A percentile compares a stretch with the other conserved stretches of the same genome.
These are phyloP conservation scores for Colletotrichum trifolii DNA, from an alignment of 2,329 filamentous ascomycete species.

Conservation along the genomic window DNA sequence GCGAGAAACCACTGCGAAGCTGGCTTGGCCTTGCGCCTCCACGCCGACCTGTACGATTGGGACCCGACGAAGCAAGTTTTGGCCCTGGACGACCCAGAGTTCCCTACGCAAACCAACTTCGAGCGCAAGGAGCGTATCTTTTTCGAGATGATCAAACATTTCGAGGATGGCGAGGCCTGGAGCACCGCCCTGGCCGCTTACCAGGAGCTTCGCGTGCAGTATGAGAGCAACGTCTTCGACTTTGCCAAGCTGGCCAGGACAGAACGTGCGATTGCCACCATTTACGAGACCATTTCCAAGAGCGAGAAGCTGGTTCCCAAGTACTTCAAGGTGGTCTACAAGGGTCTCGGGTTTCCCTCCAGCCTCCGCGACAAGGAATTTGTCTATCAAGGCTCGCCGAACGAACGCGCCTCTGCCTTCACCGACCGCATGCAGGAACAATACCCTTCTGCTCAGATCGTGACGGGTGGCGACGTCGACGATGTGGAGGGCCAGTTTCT, in stretches of 20 bases:
- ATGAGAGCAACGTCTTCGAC: constrained; percentile 89
- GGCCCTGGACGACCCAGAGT: constrained; percentile 77
- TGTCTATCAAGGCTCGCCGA: constrained; percentile 85
- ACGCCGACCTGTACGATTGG: constrained; percentile 95
- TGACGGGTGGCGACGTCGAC: constrained; percentile 75
- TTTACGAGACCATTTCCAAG: constrained; percentile 89
- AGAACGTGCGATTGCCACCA: constrained; percentile 89
- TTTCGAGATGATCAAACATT: constrained; percentile 94
- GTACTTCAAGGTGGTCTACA: constrained; percentile 93
- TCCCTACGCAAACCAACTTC: constrained; percentile 86
- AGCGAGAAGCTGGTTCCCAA: constrained; percentile 82
- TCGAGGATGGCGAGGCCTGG: constrained; percentile 95
- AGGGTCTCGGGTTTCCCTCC: constrained; percentile 86
- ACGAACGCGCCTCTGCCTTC: constrained; percentile 83
- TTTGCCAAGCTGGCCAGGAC: constrained; percentile 91
- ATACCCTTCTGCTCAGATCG: constrained; percentile 85
- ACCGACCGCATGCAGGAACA: constrained; percentile 93
- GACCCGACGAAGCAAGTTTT: constrained; percentile 76
- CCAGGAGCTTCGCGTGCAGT: constrained; percentile 90
- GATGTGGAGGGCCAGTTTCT: constrained; percentile 93
- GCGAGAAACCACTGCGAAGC: constrained; percentile 87
- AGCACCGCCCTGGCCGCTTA: constrained; percentile 88
- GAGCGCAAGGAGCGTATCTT: constrained; percentile 93
- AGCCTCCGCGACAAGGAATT: constrained; percentile 90
- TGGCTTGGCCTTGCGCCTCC: constrained; percentile 86